Percentiles rank a stretch among this genome's conserved stretches.
Conservation (phyloP, 495 filamentous ascomycete species). For the Tuber calosporum region DNA sequence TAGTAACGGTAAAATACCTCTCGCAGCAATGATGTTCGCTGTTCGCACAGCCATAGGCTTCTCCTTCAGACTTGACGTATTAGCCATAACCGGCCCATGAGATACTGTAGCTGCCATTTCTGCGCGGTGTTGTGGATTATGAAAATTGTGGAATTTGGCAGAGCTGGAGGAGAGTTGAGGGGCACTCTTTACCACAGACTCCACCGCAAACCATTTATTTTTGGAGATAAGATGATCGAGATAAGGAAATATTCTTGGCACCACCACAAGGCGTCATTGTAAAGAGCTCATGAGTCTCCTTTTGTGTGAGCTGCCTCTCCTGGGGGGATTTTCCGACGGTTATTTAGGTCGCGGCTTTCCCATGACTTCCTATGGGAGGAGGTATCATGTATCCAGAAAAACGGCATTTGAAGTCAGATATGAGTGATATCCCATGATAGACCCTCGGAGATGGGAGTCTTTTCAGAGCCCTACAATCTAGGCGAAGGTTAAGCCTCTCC, state of each 20-base stretch:
- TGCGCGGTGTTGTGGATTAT: conserved; percentile 23
- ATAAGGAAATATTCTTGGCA: conserved; percentile 27
- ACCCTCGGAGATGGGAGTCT: neutral
- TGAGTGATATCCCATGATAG: neutral
- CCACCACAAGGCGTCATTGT: neutral
- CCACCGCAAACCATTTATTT: neutral
- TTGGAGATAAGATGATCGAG: conserved; percentile 25
- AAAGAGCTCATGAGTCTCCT: neutral
- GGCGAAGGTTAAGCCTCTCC: neutral
- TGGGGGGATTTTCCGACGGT: neutral
- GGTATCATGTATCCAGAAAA: neutral
- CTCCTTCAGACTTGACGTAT: conserved; percentile 56
- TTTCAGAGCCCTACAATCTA: neutral
- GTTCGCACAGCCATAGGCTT: conserved; percentile 94
- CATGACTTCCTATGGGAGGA: neutral
- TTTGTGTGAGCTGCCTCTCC: neutral
- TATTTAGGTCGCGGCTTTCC: neutral
- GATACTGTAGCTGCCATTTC: conserved; percentile 27
- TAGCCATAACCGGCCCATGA: conserved; percentile 22
- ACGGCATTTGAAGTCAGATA: no score
- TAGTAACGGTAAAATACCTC: conserved; percentile 54
- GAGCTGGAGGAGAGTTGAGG: conserved; percentile 35
- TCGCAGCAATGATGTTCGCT: conserved; percentile 91
- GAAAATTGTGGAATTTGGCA: conserved; percentile 29
- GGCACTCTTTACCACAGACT: conserved; percentile 34